A percentile compares a stretch with the other conserved stretches of the same genome.
phyloP scores from a whole-genome alignment of 2,329 filamentous ascomycete genomes.

The Pseudofabraea citricarpa region DNA sequence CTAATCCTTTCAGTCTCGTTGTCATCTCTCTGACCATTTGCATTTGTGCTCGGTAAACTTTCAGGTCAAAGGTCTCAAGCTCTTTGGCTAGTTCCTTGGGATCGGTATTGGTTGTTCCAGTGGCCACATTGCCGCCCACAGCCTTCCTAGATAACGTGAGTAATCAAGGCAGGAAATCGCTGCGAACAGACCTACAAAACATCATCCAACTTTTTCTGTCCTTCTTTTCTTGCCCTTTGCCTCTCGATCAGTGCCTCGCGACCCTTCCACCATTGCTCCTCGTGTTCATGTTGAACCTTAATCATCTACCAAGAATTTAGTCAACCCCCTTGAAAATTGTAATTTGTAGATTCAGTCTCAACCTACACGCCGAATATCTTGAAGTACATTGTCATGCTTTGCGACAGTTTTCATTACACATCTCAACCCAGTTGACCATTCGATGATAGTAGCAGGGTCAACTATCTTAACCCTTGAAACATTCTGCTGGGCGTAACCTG shows the following conservation, averaged over 20 bases:
- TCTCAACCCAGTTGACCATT: slow-evolving; percentile 45
- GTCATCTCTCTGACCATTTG: slow-evolving; percentile 56
- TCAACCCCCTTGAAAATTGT: too few species aligned
- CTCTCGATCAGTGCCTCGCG: slow-evolving; percentile 45
- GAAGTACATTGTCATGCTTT: slow-evolving; percentile 37
- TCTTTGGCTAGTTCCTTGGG: slow-evolving; percentile 45
- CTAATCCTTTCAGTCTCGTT: slow-evolving; percentile 48
- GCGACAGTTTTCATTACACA: slow-evolving; percentile 44
- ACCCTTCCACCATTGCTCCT: slow-evolving; percentile 54
- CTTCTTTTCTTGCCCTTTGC: slow-evolving; percentile 45
- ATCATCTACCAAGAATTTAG: slow-evolving; percentile 43
- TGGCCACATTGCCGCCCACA: slow-evolving; percentile 35
- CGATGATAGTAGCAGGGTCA: slow-evolving; percentile 42
- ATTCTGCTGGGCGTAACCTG: slow-evolving; percentile 2
- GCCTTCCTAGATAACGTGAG: slow-evolving; percentile 31
- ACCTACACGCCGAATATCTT: slow-evolving; percentile 34
- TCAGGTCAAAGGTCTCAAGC: slow-evolving; percentile 52
- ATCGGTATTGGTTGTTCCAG: slow-evolving; percentile 19
- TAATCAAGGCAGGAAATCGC: neutral
- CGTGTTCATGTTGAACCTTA: slow-evolving; percentile 56
- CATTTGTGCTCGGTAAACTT: slow-evolving; percentile 54
- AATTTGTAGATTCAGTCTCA: neutral
- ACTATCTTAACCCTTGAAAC: slow-evolving; percentile 19
- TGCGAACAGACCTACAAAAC: slow-evolving; percentile 41
- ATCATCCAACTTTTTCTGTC: slow-evolving; percentile 47